Evolutionary conservation across 208 protist species (phyloP), one percentile per base, ranked within the genome.

Genomic region (Leptomonas seymouri): DNA sequence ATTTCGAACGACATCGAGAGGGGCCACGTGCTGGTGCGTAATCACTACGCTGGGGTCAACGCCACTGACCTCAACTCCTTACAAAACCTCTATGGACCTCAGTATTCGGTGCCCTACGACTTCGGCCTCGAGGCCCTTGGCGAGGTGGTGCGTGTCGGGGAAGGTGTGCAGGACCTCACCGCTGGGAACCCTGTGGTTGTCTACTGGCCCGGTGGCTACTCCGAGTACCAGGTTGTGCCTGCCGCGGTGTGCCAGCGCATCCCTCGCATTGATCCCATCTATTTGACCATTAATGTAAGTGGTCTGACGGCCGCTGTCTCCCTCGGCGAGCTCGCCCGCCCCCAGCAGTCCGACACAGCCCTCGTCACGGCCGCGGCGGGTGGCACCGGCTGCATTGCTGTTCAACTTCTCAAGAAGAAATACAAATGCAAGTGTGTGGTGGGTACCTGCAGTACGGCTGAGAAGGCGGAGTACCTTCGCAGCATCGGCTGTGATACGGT

Each of bases 361-460:
- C 74, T 90, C 16, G 81, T 87, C 46, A 84, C 78, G 0, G 87
- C 85, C 15, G 89, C 84, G 5, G 85, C 81, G 23, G 89, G 84
- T 36, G 84, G 82, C 58, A 90, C 83, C 5, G 83, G 86, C 25
- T 68, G 50, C 25, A 80, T 87, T 31, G 80, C 81, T 9, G 84
- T 90, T 49, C 86, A 94, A 67, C 68, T 91, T 4, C 76, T 85
- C n/a, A 85, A 89, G 64, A 58, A 78, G 53, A 51, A 85, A 49
- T 80, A 82, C 60, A 65, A 71, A 18, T 83, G 71, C 62, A 69
- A 76, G 21, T 31, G 58, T 27, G 84, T 94, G 39, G 77, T 86
- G 39, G 84, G 89, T 9, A 94, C 84, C 34, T 91, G 84, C 83
- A 63, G 71, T 36, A 70, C 64, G 5, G 41, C 65, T 18, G 75